Conservation (phyloP, 1,139 yeast species). For the Protomyces gravidus region DNA sequence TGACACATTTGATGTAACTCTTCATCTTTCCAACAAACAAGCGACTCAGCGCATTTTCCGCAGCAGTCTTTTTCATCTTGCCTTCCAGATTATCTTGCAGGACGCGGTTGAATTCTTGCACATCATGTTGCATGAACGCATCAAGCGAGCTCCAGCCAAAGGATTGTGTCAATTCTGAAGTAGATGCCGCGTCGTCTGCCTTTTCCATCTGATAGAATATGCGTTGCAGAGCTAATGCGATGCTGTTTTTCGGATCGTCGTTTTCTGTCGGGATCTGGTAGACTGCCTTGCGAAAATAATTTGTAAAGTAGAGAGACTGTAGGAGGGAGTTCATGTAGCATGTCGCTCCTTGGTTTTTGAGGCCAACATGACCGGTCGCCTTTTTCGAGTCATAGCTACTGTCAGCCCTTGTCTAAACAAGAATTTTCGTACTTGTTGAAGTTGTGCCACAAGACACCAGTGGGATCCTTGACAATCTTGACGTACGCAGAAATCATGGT, state of each 20-base stretch:
- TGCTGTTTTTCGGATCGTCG: conserved; percentile 53
- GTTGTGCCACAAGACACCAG: conserved; percentile 92
- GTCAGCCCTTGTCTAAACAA: conserved; percentile 42
- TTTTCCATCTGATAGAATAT: conserved; percentile 74
- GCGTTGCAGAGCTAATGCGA: conserved; percentile 80
- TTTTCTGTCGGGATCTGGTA: conserved; percentile 78
- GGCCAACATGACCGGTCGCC: conserved; percentile 85
- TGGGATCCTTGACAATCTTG: conserved; percentile 75
- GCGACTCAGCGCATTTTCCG: conserved; percentile 72
- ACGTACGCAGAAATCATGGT: conserved; percentile 74
- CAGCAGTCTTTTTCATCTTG: conserved; percentile 84
- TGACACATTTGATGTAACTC: conserved; percentile 84
- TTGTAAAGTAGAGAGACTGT: conserved; percentile 86
- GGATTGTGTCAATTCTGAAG: conserved; percentile 78
- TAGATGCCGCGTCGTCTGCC: conserved; percentile 71
- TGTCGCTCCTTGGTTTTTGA: conserved; percentile 95
- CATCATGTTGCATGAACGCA: conserved; percentile 97
- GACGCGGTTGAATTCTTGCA: conserved; percentile 90
- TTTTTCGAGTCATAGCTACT: conserved; percentile 70
- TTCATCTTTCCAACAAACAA: conserved; percentile 96
- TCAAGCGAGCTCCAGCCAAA: conserved; percentile 98
- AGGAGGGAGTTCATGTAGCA: conserved; percentile 88
- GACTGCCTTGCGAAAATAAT: conserved; percentile 68
- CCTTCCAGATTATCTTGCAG: conserved; percentile 90
- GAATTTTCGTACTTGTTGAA: conserved; percentile 41